Evolutionary conservation across 108 stramenopile species (phyloP), one percentile per base, ranked within the genome.

Genomic region (Aurantiochytrium sp.): DNA sequence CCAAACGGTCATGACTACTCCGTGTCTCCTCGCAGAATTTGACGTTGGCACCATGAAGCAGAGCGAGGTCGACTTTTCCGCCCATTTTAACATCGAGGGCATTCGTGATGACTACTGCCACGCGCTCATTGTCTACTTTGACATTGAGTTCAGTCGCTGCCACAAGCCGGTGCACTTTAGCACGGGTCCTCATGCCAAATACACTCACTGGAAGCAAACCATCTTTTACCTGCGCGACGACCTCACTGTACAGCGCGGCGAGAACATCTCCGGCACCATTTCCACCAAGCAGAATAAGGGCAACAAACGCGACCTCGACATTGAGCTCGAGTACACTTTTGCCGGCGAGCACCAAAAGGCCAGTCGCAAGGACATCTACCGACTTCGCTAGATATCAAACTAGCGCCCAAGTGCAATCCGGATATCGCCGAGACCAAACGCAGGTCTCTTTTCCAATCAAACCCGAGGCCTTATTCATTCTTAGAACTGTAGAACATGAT

Each of bases 191-290:
- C 45, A 23, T 25, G 95, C 95, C 42, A 92, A 94, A 35, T 97
- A 97, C 93, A 99, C 98, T 12, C 98, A 99, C 92, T 99, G 98
- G 98, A 99, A 99, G 91, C 98, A 98, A 72, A 93, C 95, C n/a
- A 92, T 95, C 21, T 93, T 97, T 51, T 97, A 94, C 88, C 89
- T 94, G 4, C 60, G 90, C 45, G 72, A 91, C 29, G 76, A 91
- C 55, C 43, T 94, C 59, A 89, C 90, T 35, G 90, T 93, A 44
- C 57, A 90, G 87, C 53, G 59, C 59, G 94, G 93, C 12, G 94
- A 93, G 64, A 10, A 21, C 23, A 58, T 93, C 14, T 87, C 88
- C 55, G 94, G 94, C 5, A 89, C 60, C 49, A 89, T 94, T 72
- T 55, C 58, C 14, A 76, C 64, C 60, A 60, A 58, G 88, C 93